Percentiles rank a stretch among this genome's conserved stretches.
phyloP scores from a whole-genome alignment of 139 green algal genomes.

The Picochlorum sp. region DNA sequence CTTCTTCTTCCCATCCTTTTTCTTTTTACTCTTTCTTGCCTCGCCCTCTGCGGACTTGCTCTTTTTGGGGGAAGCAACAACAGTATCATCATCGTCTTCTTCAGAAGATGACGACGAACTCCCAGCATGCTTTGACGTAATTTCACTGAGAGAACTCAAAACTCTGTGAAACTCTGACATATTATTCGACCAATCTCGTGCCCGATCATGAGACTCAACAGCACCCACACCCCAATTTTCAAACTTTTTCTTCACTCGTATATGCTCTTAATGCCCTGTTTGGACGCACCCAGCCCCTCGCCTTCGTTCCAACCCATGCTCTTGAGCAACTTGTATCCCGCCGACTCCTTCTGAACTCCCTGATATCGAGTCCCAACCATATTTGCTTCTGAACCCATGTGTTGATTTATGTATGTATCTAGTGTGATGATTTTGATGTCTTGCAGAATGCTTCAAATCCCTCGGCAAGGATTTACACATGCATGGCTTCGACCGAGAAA shows the following conservation, averaged over 20 bases:
- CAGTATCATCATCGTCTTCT: background rate
- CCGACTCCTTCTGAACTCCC: constrained; percentile 59
- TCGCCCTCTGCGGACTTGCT: background rate
- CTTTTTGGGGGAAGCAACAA: background rate
- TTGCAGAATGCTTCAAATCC: no score
- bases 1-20: constrained; percentile 7
- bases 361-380: constrained; percentile 32
- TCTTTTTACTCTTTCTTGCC: constrained; percentile 12
- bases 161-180: constrained; percentile 67
- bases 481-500: no score
- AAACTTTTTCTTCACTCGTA: constrained; percentile 78
- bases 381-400: no score
- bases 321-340: constrained; percentile 62
- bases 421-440: no score
- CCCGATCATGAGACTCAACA: constrained; percentile 33
- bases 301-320: constrained; percentile 77
- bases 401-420: no score
- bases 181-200: constrained; percentile 56
- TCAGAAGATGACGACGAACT: constrained; percentile 16
- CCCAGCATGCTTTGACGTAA: constrained; percentile 29
- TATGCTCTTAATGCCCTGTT: constrained; percentile 77
- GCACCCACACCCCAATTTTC: constrained; percentile 69
- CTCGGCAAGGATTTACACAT: no score
- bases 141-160: constrained; percentile 55
- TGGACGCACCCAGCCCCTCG: constrained; percentile 65